Evolutionary conservation across 2,329 filamentous ascomycete species (phyloP).

Genomic region (Amylocarpus encephaloides): DNA sequence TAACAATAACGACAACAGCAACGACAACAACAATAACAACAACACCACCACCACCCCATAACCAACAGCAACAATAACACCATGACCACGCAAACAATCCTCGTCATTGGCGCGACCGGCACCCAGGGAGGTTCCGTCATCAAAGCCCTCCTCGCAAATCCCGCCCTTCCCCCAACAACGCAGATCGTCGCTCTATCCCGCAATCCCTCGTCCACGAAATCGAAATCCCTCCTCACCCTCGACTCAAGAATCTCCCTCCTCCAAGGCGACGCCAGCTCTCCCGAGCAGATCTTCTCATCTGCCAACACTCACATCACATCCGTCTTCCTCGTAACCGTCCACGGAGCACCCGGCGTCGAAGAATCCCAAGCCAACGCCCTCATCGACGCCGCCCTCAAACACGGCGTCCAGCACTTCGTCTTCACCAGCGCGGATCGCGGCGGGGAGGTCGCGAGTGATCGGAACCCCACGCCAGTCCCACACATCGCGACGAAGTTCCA

Average conservation of each 20-base stretch:
- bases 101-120: conserved; percentile 33
- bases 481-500: conserved; percentile 57
- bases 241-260: not conserved
- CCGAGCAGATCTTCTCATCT: not conserved
- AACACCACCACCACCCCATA: too few relatives aligned
- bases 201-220: not conserved
- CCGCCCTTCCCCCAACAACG: not conserved
- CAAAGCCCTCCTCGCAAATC: conserved; percentile 32
- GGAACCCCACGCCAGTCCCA: conserved; percentile 48
- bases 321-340: conserved; percentile 5
- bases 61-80: too few relatives aligned
- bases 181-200: conserved; percentile 3
- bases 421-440: conserved; percentile 60
- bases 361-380: conserved; percentile 51
- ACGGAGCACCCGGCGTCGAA: conserved; percentile 32
- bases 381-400: conserved; percentile 49
- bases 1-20: too few relatives aligned
- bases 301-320: not conserved
- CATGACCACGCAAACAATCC: conserved; percentile 32
- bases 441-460: conserved; percentile 43
- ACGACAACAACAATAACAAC: too few relatives aligned
- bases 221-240: not conserved
- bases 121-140: conserved; percentile 33
- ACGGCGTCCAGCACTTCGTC: conserved; percentile 53
- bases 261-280: not conserved